phyloP scores from a whole-genome alignment of 1,139 yeast species.

The Suhomyces panamericanus region DNA sequence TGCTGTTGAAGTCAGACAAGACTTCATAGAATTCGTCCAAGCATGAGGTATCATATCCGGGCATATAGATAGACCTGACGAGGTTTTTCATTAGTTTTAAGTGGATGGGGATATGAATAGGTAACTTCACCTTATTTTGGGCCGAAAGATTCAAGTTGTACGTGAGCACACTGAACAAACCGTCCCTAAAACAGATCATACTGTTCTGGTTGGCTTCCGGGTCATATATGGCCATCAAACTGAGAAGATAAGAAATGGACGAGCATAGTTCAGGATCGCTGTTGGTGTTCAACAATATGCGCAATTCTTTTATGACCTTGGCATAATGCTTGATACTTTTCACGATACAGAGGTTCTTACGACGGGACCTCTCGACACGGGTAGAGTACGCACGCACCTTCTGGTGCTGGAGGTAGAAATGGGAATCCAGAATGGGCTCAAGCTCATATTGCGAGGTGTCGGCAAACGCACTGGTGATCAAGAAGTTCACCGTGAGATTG shows the following conservation, averaged over 20 bases:
- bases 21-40: conserved; percentile 30
- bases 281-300: conserved; percentile 32
- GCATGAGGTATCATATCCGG: conserved; percentile 38
- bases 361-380: conserved; percentile 11
- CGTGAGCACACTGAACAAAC: conserved; percentile 40
- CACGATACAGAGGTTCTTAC: conserved; percentile 30
- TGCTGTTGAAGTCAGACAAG: conserved; percentile 24
- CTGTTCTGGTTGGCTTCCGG: conserved; percentile 47
- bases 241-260: conserved; percentile 40
- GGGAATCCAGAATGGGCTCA: background rate
- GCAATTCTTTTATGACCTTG: conserved; percentile 36
- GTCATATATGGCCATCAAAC: conserved; percentile 46
- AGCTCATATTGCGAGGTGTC: conserved; percentile 14
- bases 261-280: conserved; percentile 38
- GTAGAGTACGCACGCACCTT: conserved; percentile 2
- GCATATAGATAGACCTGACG: conserved; percentile 38
- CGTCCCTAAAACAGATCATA: conserved; percentile 43
- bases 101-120: conserved; percentile 33
- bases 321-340: conserved; percentile 41
- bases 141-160: conserved; percentile 29
- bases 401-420: conserved; percentile 7
- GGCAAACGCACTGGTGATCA: conserved; percentile 36
- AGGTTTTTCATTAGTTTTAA: conserved; percentile 41
- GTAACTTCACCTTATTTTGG: conserved; percentile 17
- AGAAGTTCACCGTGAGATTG: conserved; percentile 43